Conservation (phyloP, 768 basidiomycete species). For the Lactifluus subvellereus region DNA sequence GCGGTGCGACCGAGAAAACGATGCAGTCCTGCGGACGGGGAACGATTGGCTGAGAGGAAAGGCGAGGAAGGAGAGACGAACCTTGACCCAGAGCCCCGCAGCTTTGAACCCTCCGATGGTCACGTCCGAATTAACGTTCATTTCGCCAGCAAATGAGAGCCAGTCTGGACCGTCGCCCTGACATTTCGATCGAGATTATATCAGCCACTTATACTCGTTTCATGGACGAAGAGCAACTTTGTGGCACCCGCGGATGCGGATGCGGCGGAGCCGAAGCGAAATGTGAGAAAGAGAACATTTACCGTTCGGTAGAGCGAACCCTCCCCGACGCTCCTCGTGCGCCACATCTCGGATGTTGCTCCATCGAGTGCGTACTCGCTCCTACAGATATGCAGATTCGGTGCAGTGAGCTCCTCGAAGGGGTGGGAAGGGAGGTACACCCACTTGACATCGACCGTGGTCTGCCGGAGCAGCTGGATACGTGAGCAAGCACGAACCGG, state of each 20-base stretch:
- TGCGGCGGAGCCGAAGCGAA: neutral
- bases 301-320: conserved; percentile 13
- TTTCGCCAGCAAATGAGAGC: conserved; percentile 58
- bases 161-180: conserved; percentile 62
- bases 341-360: conserved; percentile 20
- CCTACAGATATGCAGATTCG: neutral
- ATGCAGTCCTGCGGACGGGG: conserved; percentile 51
- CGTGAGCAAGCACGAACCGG: conserved; percentile 39
- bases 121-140: conserved; percentile 43
- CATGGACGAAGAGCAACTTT: conserved; percentile 5
- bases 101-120: conserved; percentile 60
- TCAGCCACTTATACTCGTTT: neutral
- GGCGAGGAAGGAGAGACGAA: conserved; percentile 28
- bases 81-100: conserved; percentile 58
- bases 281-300: neutral
- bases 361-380: conserved; percentile 4
- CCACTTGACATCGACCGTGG: conserved; percentile 56
- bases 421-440: conserved; percentile 9
- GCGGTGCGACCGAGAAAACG: conserved; percentile 53
- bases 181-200: neutral
- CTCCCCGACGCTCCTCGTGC: conserved; percentile 9
- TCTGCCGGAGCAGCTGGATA: conserved; percentile 61
- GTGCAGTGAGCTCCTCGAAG: too few species aligned
- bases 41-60: too few species aligned
- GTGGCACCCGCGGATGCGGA: neutral